A percentile compares a stretch with the other conserved stretches of the same genome.
These are phyloP conservation scores for Nakaseomyces bracarensis DNA, from an alignment of 1,139 yeast genomes.

Conservation along the genomic window DNA sequence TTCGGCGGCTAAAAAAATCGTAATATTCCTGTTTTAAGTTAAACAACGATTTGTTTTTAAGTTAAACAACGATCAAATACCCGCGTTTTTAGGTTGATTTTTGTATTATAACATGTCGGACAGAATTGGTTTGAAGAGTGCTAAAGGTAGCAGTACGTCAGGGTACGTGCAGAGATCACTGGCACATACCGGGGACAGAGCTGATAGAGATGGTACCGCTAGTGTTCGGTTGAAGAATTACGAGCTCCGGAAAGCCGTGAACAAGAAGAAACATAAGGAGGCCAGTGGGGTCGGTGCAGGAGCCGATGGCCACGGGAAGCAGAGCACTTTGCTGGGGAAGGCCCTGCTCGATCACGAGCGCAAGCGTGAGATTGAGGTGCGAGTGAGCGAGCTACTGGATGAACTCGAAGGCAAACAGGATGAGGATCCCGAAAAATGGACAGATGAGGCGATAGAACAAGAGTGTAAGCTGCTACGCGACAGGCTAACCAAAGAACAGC, in stretches of 20 bases:
- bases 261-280: neutral
- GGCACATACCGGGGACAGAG: constrained; percentile 10
- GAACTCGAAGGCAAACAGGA: constrained; percentile 18
- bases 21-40: too few species aligned
- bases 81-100: neutral
- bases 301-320: neutral
- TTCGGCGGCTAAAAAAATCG: too few species aligned
- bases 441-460: constrained; percentile 17
- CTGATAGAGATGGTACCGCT: neutral
- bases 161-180: constrained; percentile 27
- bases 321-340: neutral
- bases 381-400: constrained; percentile 22
- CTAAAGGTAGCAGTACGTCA: constrained; percentile 31
- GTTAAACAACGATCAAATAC: too few species aligned
- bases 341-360: constrained; percentile 12
- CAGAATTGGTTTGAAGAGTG: constrained; percentile 27
- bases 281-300: neutral
- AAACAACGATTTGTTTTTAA: too few species aligned
- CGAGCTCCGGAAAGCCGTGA: constrained; percentile 1
- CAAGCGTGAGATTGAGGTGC: constrained; percentile 19
- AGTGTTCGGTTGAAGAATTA: neutral
- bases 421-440: constrained; percentile 7
- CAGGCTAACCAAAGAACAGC: constrained; percentile 8
- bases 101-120: neutral
- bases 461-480: constrained; percentile 16